Base-by-base conservation (phyloP, 768 basidiomycete genomes). In the Amanita exitialis region DNA sequence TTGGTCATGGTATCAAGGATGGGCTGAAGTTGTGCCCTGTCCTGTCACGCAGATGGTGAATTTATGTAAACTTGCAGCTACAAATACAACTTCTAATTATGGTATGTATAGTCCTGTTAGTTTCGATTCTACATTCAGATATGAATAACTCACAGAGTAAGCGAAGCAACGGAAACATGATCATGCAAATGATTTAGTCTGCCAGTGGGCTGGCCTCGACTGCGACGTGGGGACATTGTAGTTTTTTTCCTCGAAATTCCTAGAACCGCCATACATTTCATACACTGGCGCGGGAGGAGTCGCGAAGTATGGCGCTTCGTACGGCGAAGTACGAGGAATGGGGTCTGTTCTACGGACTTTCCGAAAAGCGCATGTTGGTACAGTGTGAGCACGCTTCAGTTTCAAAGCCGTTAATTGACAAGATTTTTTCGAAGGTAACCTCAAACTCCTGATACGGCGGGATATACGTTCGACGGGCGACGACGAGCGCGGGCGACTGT, bases 291-390 rank as follows among this genome's bases (percentile, higher is more conserved):
- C 53, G 6, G 72, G 72, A 8, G 71, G 72, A 21, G 64, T 55
- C 1, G 71, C 72, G 53, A 74, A 74, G 64, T 73, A 73, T 5
- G 73, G 72, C 25, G 73, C 68, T 42, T 66, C 71, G 49, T 74
- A 74, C 4, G 73, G 73, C 34, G 57, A 63, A 13, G 73, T 74
- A 21, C 73, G 62, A 39, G 65, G 64, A 39, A 62, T 56, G 13
- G 71, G 68, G 6, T 63, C 54, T 4, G 71, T 66, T 25, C 66
- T 64, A 46, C 66, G 59, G 32, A 57, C 18, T 51, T 66, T 69
- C 18, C 62, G 13, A 35, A 43, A 37, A 28, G 15, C n/a, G 28
- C 27, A 36, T 44, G 35, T 25, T 7, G 27, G 12, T 18, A 28
- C 0, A 27, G 36, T 36, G 16, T 43, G 28, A 7, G 39, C 20